Percentiles rank a stretch among this genome's conserved stretches.
Conservation (phyloP, 805 yeast species). For the Zygotorulaspora chibaensis region DNA sequence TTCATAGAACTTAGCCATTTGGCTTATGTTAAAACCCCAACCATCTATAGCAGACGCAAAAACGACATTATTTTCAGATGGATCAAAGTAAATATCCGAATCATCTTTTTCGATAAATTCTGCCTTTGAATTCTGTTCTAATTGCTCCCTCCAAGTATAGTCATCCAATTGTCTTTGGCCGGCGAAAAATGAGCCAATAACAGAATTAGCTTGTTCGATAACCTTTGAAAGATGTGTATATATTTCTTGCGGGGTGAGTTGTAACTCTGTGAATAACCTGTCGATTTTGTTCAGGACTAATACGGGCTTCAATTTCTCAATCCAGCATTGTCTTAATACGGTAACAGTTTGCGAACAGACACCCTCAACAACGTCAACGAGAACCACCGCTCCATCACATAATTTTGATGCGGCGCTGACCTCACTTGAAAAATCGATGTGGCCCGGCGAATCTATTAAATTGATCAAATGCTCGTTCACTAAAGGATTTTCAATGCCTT, state of each 20-base stretch:
- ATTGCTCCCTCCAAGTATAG: conserved; percentile 64
- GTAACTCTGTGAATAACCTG: conserved; percentile 75
- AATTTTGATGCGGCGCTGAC: conserved; percentile 93
- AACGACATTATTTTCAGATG: conserved; percentile 81
- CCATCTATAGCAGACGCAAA: conserved; percentile 93
- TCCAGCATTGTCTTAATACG: conserved; percentile 93
- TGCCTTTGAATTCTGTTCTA: conserved; percentile 42
- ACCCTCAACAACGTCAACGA: conserved; percentile 97
- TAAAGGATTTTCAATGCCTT: conserved; percentile 41
- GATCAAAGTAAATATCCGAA: conserved; percentile 78
- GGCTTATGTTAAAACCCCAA: conserved; percentile 93
- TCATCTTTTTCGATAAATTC: conserved; percentile 74
- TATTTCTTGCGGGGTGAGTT: conserved; percentile 79
- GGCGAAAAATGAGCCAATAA: conserved; percentile 85
- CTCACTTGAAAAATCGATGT: conserved; percentile 92
- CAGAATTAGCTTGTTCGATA: conserved; percentile 92
- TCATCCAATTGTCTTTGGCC: conserved; percentile 93
- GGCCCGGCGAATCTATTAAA: conserved; percentile 98
- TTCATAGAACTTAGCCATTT: conserved; percentile 83
- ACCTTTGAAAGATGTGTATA: conserved; percentile 71
- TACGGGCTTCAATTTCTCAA: conserved; percentile 82
- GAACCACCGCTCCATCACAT: conserved; percentile 94
- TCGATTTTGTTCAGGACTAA: conserved; percentile 90
- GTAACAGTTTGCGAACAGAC: conserved; percentile 97
- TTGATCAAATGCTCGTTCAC: conserved; percentile 81